Percentiles rank a stretch among this genome's conserved stretches.
Evolutionary conservation across 805 yeast species (phyloP).

Genomic region (Spathaspora gorwiae): DNA sequence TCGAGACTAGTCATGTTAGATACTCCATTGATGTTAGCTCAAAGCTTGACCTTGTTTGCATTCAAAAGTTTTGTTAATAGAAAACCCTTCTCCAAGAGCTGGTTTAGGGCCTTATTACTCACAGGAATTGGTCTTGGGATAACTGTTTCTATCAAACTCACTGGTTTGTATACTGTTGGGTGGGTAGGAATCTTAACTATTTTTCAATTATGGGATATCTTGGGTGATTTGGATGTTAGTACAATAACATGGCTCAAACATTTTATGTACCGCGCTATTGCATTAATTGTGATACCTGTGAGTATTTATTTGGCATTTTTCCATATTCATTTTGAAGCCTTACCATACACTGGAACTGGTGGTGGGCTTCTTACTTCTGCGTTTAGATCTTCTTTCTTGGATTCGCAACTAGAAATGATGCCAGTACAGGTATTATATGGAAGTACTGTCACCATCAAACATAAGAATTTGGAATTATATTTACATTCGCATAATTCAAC

Average conservation of each 20-base stretch:
- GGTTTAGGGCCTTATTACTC: slow-evolving; percentile 49
- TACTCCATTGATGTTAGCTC: slow-evolving; percentile 39
- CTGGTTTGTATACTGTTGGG: slow-evolving; percentile 61
- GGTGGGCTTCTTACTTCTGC: slow-evolving; percentile 60
- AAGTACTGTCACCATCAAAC: slow-evolving; percentile 67
- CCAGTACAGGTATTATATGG: slow-evolving; percentile 74
- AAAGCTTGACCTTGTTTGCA: slow-evolving; percentile 46
- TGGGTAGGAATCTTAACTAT: slow-evolving; percentile 55
- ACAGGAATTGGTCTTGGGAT: slow-evolving; percentile 52
- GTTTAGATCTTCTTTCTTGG: slow-evolving; percentile 57
- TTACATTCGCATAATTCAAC: slow-evolving; percentile 69
- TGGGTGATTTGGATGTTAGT: slow-evolving; percentile 62
- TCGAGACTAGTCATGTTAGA: slow-evolving; percentile 47
- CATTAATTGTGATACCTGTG: slow-evolving; percentile 51
- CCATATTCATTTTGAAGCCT: slow-evolving; percentile 48
- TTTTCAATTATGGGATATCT: slow-evolving; percentile 57
- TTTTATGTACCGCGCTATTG: slow-evolving; percentile 32
- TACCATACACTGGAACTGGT: slow-evolving; percentile 52
- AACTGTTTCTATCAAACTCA: slow-evolving; percentile 60
- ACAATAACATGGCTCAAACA: slow-evolving; percentile 35
- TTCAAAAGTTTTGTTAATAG: slow-evolving; percentile 47
- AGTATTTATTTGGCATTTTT: slow-evolving; percentile 55
- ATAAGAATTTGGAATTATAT: slow-evolving; percentile 65
- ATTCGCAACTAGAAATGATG: slow-evolving; percentile 30
- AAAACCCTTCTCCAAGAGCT: slow-evolving; percentile 41